phyloP scores from a whole-genome alignment of 768 basidiomycete genomes.

The Chalciporus chontae region DNA sequence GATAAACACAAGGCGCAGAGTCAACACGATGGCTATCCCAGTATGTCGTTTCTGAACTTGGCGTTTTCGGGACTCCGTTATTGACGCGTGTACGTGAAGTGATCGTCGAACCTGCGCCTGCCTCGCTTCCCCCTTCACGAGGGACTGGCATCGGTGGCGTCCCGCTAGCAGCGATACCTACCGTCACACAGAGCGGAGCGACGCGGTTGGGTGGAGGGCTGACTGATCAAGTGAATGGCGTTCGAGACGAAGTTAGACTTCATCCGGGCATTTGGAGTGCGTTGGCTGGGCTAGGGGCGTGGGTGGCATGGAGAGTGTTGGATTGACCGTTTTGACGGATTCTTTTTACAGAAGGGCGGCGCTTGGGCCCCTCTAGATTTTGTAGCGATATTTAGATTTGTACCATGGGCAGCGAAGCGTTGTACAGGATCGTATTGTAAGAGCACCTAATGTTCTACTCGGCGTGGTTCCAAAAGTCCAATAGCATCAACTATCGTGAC shows the following conservation, averaged over 20 bases:
- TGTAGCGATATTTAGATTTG: slow-evolving; percentile 8
- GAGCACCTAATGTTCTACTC: too few relatives aligned
- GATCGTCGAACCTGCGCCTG: slow-evolving; percentile 40
- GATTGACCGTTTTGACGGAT: slow-evolving; percentile 6
- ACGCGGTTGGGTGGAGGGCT: neutral
- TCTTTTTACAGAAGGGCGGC: too few relatives aligned
- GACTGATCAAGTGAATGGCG: slow-evolving; percentile 14
- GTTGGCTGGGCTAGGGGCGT: slow-evolving; percentile 12
- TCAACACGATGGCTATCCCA: slow-evolving; percentile 25
- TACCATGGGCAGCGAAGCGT: slow-evolving; percentile 1
- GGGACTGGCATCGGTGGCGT: slow-evolving; percentile 29
- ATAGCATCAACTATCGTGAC: too few relatives aligned
- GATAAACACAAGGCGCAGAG: slow-evolving; percentile 36
- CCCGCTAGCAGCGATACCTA: slow-evolving; percentile 24
- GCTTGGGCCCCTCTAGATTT: too few relatives aligned
- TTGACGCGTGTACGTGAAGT: slow-evolving; percentile 25
- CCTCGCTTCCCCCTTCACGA: slow-evolving; percentile 21
- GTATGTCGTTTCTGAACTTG: slow-evolving; percentile 11
- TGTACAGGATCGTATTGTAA: too few relatives aligned
- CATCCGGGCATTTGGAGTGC: slow-evolving; percentile 19
- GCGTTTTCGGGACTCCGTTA: neutral
- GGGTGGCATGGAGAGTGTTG: slow-evolving; percentile 17
- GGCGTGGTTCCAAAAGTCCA: too few relatives aligned
- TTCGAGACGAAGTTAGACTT: slow-evolving; percentile 6
- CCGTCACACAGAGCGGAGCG: slow-evolving; percentile 9